Evolutionary conservation across 371 early-diverging fungal species (phyloP).

Genomic region (Conidiobolus incongruus): DNA sequence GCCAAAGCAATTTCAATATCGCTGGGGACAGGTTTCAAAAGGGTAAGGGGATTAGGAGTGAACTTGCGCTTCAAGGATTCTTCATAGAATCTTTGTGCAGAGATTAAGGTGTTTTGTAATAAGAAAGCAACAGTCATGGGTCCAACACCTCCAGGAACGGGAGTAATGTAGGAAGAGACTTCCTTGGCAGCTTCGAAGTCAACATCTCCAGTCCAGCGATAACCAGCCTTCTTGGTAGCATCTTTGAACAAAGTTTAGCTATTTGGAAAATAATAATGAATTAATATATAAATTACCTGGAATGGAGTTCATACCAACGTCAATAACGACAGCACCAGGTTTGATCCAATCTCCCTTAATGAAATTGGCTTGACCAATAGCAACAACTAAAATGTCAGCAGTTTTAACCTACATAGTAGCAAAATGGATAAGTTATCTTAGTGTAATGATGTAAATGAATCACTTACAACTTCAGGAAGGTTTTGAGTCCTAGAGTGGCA

Average conservation of each 20-base stretch:
- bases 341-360: slow-evolving; percentile 81
- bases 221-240: slow-evolving; percentile 59
- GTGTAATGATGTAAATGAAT: no score
- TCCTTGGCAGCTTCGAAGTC: slow-evolving; percentile 40
- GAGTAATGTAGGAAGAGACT: slow-evolving; percentile 62
- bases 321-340: slow-evolving; percentile 75
- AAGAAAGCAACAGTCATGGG: slow-evolving; percentile 96
- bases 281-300: slow-evolving; percentile 15
- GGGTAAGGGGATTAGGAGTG: slow-evolving; percentile 31
- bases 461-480: slow-evolving; percentile 35
- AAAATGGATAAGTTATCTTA: neutral
- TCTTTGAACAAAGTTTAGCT: slow-evolving; percentile 19
- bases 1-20: slow-evolving; percentile 84
- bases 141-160: slow-evolving; percentile 92
- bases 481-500: slow-evolving; percentile 71
- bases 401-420: slow-evolving; percentile 16
- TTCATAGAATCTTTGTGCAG: slow-evolving; percentile 47
- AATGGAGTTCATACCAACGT: slow-evolving; percentile 82
- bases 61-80: slow-evolving; percentile 22
- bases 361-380: slow-evolving; percentile 54
- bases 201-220: slow-evolving; percentile 84
- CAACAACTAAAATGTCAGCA: slow-evolving; percentile 78
- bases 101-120: slow-evolving; percentile 52
- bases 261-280: neutral
- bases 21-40: slow-evolving; percentile 26